Conservation (phyloP, 805 yeast species). For the Metschnikowia aberdeeniae region DNA sequence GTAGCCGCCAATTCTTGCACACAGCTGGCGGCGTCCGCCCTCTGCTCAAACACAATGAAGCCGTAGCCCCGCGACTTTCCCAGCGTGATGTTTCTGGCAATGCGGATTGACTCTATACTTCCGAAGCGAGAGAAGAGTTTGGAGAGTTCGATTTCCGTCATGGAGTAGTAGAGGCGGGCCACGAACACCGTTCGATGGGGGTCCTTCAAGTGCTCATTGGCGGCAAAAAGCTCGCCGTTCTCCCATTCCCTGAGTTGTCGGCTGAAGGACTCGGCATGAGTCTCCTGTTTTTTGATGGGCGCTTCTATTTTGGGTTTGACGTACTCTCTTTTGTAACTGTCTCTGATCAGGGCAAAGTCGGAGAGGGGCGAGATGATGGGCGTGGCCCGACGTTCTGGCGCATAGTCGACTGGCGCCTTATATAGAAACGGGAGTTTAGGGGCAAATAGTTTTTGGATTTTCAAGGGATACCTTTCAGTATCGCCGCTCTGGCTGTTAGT, state of each 20-base stretch:
- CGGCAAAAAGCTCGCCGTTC: constrained; percentile 15
- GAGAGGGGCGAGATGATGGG: constrained; percentile 45
- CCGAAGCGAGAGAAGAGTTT: constrained; percentile 64
- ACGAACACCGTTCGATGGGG: constrained; percentile 79
- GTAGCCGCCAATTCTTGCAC: constrained; percentile 50
- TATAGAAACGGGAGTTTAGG: constrained; percentile 56
- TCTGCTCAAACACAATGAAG: constrained; percentile 66
- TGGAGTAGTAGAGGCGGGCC: constrained; percentile 61
- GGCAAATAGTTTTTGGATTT: constrained; percentile 49
- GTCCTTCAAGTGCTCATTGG: constrained; percentile 36
- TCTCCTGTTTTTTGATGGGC: constrained; percentile 2
- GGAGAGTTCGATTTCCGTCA: constrained; percentile 66
- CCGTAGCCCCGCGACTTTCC: constrained; percentile 78
- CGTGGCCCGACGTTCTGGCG: constrained; percentile 46
- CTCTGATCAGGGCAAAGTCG: constrained; percentile 20
- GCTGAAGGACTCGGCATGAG: constrained; percentile 8
- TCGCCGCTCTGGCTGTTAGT: constrained; percentile 18
- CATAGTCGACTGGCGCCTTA: constrained; percentile 46
- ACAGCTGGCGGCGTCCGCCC: constrained; percentile 58
- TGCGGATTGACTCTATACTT: constrained; percentile 52
- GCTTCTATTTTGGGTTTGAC: not conserved
- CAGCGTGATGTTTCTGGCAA: constrained; percentile 28
- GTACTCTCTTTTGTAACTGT: constrained; percentile 27
- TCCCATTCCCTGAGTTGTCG: constrained; percentile 21
- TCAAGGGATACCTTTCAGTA: constrained; percentile 32